A percentile compares a stretch with the other conserved stretches of the same genome.
These are phyloP conservation scores for Mortierella sp. DNA, from an alignment of 371 early-diverging fungal species.

Conservation along the genomic window DNA sequence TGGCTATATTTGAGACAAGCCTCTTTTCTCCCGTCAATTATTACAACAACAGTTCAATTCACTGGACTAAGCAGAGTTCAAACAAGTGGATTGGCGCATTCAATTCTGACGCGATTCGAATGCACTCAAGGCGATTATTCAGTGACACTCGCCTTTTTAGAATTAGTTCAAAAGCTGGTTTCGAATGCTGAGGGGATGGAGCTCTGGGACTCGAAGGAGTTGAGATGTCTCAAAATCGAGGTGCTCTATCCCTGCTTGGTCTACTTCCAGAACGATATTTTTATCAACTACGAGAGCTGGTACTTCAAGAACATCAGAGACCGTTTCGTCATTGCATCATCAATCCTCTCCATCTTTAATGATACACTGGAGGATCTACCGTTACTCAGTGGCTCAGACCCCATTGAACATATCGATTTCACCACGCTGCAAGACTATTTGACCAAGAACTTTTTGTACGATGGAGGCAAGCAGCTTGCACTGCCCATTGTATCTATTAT, in stretches of 20 bases:
- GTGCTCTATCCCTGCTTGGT: conserved; percentile 50
- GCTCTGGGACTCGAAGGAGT: conserved; percentile 47
- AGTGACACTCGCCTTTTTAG: conserved; percentile 46
- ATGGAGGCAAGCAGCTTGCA: conserved; percentile 52
- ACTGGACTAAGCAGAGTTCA: conserved; percentile 42
- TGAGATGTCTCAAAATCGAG: conserved; percentile 47
- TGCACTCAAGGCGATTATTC: conserved; percentile 40
- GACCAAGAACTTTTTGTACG: conserved; percentile 50
- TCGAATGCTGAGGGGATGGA: conserved; percentile 40
- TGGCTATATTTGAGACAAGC: conserved; percentile 51
- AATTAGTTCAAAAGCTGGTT: conserved; percentile 28
- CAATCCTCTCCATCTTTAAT: conserved; percentile 43
- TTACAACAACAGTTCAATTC: conserved; percentile 48
- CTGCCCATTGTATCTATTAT: conserved; percentile 44
- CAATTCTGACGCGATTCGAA: conserved; percentile 32
- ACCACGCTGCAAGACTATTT: conserved; percentile 41
- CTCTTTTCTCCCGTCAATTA: conserved; percentile 45
- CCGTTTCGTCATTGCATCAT: conserved; percentile 41
- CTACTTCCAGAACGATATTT: conserved; percentile 51
- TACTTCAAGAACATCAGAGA: conserved; percentile 47
- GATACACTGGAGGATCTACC: conserved; percentile 40
- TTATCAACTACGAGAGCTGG: conserved; percentile 51
- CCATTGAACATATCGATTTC: conserved; percentile 21
- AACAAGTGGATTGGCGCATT: conserved; percentile 35
- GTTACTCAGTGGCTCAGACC: conserved; percentile 25